These are phyloP conservation scores for Porogramme epimiltina DNA, from an alignment of 1,284 basidiomycete genomes.

Conservation along the genomic window DNA sequence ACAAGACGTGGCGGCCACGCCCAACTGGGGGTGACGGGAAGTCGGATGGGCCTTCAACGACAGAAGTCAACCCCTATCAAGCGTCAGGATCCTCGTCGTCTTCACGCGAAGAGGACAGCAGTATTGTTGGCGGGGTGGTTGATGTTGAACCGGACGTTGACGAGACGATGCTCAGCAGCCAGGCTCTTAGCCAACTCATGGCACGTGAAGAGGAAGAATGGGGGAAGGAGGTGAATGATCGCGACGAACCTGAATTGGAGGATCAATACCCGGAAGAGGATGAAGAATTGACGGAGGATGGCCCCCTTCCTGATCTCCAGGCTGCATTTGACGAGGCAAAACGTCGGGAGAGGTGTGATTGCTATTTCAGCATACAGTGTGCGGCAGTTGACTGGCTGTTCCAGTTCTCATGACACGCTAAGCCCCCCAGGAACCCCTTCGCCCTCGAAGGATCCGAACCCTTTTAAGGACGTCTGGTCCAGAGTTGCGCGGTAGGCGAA, in stretches of 20 bases:
- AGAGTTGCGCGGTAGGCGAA: conserved; percentile 22
- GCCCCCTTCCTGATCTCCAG: conserved; percentile 19
- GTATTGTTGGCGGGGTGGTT: conserved; percentile 16
- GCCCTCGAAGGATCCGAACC: conserved; percentile 15
- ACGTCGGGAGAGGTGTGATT: conserved; percentile 9
- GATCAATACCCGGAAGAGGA: conserved; percentile 30
- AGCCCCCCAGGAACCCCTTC: conserved; percentile 7
- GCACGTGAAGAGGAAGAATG: conserved; percentile 41
- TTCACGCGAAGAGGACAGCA: neutral
- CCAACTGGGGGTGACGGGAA: neutral
- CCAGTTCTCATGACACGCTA: conserved; percentile 8
- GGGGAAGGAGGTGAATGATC: conserved; percentile 28
- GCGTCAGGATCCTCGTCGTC: conserved; percentile 7
- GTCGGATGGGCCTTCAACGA: neutral
- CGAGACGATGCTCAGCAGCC: conserved; percentile 51
- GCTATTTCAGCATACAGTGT: neutral
- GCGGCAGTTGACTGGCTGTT: neutral
- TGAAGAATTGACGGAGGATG: conserved; percentile 34
- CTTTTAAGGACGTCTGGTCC: conserved; percentile 26
- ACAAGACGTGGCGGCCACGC: conserved; percentile 57
- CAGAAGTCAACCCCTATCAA: conserved; percentile 33
- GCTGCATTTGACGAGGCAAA: conserved; percentile 8
- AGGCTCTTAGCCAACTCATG: conserved; percentile 48
- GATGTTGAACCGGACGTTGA: conserved; percentile 50
- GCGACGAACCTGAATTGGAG: conserved; percentile 32